Evolutionary conservation across 2,329 filamentous ascomycete genomes (phyloP).

Genomic region (Didymella glomerata): DNA sequence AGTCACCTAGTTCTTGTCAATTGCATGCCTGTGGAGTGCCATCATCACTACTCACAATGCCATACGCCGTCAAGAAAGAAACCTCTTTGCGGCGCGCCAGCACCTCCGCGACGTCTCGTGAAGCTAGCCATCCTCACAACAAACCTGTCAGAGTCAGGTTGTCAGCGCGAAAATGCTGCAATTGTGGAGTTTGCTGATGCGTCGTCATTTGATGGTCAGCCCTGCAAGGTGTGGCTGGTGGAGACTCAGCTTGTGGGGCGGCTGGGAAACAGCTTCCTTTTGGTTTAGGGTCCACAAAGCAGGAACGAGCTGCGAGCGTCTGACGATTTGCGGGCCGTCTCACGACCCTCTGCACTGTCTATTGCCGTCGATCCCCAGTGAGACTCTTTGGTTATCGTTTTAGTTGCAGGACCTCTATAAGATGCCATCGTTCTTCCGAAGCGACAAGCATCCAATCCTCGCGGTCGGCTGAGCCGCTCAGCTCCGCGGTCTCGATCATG

Average conservation of each 20-base stretch:
- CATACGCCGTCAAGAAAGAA: conserved; percentile 38
- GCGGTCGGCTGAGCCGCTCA: conserved; percentile 3
- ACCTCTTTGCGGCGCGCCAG: conserved; percentile 27
- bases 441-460: not conserved
- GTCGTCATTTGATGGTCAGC: not conserved
- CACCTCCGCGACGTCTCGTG: conserved; percentile 17
- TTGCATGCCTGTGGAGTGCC: not conserved
- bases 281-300: conserved; percentile 6
- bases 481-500: conserved; percentile 22
- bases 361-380: conserved; percentile 1
- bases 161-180: not conserved
- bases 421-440: not conserved
- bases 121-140: conserved; percentile 31
- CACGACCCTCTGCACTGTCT: not conserved
- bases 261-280: not conserved
- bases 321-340: conserved; percentile 9
- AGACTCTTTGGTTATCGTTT: not conserved
- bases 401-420: not conserved
- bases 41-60: conserved; percentile 34
- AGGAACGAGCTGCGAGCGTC: conserved; percentile 8
- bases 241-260: conserved; percentile 1
- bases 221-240: not conserved
- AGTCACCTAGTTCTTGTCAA: conserved; percentile 57
- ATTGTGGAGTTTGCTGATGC: not conserved
- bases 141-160: not conserved